A percentile compares a stretch with the other conserved stretches of the same genome.
phyloP scores from a whole-genome alignment of 345 rosid species.

The Ceriops tagal region DNA sequence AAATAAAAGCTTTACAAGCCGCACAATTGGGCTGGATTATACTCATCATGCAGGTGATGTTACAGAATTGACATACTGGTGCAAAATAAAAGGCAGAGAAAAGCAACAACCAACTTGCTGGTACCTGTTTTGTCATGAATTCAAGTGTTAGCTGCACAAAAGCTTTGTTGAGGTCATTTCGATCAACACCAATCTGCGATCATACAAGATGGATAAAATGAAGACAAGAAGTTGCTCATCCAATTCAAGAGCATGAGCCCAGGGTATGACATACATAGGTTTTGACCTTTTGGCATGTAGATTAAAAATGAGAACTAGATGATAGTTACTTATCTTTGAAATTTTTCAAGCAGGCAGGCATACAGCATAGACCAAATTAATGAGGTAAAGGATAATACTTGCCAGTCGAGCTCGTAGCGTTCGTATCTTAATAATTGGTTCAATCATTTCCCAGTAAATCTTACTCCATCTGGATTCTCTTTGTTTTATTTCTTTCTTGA shows the following conservation, averaged over 20 bases:
- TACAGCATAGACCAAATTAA: background rate
- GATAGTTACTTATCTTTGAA: background rate
- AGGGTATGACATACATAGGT: background rate
- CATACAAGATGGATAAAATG: background rate
- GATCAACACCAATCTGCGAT: conserved; percentile 79
- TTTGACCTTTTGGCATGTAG: background rate
- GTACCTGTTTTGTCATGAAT: conserved; percentile 82
- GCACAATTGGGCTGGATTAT: no score
- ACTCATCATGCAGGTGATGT: no score
- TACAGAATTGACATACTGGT: no score
- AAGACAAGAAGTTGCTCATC: background rate
- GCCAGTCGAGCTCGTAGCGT: conserved; percentile 91
- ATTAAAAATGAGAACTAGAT: background rate
- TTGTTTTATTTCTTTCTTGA: conserved; percentile 82
- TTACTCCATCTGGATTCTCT: conserved; percentile 71
- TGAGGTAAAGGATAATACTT: conserved; percentile 32
- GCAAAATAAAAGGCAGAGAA: no score
- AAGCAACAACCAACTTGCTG: background rate
- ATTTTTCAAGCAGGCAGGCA: background rate
- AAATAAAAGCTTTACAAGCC: background rate
- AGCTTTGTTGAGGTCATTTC: conserved; percentile 59
- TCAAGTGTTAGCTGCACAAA: conserved; percentile 85
- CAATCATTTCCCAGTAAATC: conserved; percentile 85
- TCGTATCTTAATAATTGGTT: conserved; percentile 74
- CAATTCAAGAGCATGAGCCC: conserved; percentile 1